Evolutionary conservation across 805 yeast species (phyloP).

Genomic region (Dipodascus geniculatus): DNA sequence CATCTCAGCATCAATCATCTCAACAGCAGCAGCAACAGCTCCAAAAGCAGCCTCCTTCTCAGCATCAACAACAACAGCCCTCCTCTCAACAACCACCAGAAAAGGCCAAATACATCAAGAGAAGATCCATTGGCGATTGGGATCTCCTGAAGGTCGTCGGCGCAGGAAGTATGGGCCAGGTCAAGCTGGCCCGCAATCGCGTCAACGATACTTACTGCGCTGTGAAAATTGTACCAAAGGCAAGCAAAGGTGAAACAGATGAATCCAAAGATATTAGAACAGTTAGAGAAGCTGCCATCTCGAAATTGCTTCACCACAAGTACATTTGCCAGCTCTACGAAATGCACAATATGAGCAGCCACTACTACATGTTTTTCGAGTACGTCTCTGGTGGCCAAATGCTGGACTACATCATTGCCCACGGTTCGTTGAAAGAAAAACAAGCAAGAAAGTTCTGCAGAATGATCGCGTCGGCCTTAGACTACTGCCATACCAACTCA

Average conservation of each 20-base stretch:
- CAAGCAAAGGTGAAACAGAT: conserved; percentile 36
- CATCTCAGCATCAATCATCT: not conserved
- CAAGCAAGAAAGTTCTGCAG: conserved; percentile 93
- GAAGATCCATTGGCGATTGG: conserved; percentile 94
- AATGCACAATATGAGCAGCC: conserved; percentile 92
- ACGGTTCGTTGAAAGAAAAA: conserved; percentile 85
- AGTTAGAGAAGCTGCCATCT: conserved; percentile 89
- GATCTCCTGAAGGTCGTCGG: conserved; percentile 90
- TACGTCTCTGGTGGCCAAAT: conserved; percentile 96
- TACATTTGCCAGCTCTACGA: conserved; percentile 86
- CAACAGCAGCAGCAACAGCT: not conserved
- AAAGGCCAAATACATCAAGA: conserved; percentile 25
- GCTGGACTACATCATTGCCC: conserved; percentile 93
- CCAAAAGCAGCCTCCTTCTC: not conserved
- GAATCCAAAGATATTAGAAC: conserved; percentile 86
- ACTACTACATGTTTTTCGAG: conserved; percentile 93
- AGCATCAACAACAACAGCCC: not conserved
- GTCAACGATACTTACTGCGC: conserved; percentile 65
- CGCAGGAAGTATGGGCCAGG: conserved; percentile 99
- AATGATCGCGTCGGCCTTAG: conserved; percentile 87
- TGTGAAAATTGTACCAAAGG: conserved; percentile 80
- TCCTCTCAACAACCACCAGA: not conserved
- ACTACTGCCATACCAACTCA: conserved; percentile 86
- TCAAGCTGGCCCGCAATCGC: conserved; percentile 81
- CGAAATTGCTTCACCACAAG: conserved; percentile 81